phyloP scores from a whole-genome alignment of 2,329 filamentous ascomycete genomes.

The Curvularia hawaiiensis region DNA sequence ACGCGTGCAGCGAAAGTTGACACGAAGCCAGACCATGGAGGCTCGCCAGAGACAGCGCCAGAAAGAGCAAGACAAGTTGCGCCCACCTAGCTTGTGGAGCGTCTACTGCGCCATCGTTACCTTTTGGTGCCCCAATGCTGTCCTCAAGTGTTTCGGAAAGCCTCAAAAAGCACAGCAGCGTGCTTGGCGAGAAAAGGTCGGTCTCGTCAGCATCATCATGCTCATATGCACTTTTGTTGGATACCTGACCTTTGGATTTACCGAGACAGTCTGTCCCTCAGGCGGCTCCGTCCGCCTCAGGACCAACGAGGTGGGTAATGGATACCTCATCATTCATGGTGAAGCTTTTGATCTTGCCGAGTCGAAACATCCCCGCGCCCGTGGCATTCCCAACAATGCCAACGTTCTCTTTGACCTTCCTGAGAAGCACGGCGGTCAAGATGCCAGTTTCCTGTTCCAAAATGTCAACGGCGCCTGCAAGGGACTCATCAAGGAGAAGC shows the following conservation, averaged over 20 bases:
- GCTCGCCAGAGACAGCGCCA: conserved; percentile 65
- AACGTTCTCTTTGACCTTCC: conserved; percentile 90
- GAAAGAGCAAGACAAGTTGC: conserved; percentile 66
- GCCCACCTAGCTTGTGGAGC: conserved; percentile 89
- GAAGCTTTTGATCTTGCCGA: conserved; percentile 80
- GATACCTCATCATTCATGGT: conserved; percentile 97
- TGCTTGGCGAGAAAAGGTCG: conserved; percentile 98
- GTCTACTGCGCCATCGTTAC: conserved; percentile 93
- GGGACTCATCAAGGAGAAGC: conserved; percentile 75
- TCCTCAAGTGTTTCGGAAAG: conserved; percentile 86
- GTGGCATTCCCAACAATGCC: conserved; percentile 72
- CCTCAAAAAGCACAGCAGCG: conserved; percentile 82
- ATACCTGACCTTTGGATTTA: conserved; percentile 97
- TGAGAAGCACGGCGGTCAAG: conserved; percentile 81
- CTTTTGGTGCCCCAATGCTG: conserved; percentile 89
- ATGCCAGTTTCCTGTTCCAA: conserved; percentile 97
- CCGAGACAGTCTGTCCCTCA: conserved; percentile 78
- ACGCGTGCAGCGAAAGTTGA: conserved; percentile 63
- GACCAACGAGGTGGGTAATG: conserved; percentile 77
- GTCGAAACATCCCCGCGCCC: conserved; percentile 79
- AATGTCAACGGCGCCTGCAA: conserved; percentile 99
- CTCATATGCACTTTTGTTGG: conserved; percentile 87
- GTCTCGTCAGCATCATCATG: conserved; percentile 90
- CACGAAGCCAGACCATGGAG: conserved; percentile 64
- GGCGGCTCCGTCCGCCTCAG: conserved; percentile 72